A percentile compares a stretch with the other conserved stretches of the same genome.
These are phyloP conservation scores for Kwoniella dendrophila DNA, from an alignment of 768 basidiomycete genomes.

Conservation along the genomic window DNA sequence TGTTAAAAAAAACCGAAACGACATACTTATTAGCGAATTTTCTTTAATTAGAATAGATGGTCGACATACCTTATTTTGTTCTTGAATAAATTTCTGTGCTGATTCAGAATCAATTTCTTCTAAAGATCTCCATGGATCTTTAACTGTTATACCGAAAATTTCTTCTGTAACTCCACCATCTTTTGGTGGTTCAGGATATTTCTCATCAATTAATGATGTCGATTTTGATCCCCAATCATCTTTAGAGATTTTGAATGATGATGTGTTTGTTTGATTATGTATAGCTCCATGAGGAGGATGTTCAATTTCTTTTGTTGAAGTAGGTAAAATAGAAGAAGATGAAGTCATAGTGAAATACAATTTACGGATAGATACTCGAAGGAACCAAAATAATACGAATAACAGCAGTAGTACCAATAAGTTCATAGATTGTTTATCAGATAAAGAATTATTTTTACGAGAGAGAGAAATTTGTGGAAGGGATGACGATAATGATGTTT, in stretches of 20 bases:
- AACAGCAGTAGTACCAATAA: too few relatives aligned
- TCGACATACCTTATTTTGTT: conserved; percentile 22
- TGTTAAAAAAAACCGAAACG: too few relatives aligned
- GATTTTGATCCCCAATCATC: not conserved
- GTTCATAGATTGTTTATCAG: too few relatives aligned
- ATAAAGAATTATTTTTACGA: too few relatives aligned
- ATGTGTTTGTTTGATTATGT: not conserved
- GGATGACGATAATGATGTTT: too few relatives aligned
- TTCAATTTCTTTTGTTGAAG: not conserved
- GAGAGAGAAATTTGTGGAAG: too few relatives aligned
- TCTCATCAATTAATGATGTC: not conserved
- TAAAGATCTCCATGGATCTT: conserved; percentile 25
- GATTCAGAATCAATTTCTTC: conserved; percentile 15
- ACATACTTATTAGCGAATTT: too few relatives aligned
- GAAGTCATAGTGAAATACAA: too few relatives aligned
- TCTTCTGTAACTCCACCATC: conserved; percentile 18
- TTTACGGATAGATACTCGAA: too few relatives aligned
- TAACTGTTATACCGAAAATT: conserved; percentile 14
- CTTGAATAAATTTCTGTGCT: conserved; percentile 4
- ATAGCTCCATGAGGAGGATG: not conserved
- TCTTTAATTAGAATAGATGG: too few relatives aligned
- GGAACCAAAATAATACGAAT: too few relatives aligned
- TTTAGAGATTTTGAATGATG: not conserved
- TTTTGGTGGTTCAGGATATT: conserved; percentile 13
- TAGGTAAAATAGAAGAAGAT: not conserved